Base-by-base conservation (phyloP, 1,139 yeast species). In the Meyerozyma athensensis region DNA sequence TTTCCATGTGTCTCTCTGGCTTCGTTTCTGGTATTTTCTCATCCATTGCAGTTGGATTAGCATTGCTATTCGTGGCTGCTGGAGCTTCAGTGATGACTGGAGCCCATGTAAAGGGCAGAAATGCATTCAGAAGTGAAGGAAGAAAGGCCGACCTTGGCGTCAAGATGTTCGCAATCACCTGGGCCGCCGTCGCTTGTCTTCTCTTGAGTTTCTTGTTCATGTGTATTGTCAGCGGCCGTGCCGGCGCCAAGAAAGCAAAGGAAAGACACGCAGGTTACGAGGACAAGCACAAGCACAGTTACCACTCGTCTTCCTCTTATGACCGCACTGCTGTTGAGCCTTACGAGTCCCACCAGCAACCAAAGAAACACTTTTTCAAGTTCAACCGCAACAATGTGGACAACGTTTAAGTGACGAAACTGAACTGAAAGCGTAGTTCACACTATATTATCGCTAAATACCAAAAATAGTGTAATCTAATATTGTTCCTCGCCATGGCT, bases 71-170 rank as follows among this genome's bases (percentile, higher is more conserved):
- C 55, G 62, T 72, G 10, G 53, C 72, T 19, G 57, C 79, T 21
- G 79, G 85, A 14, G 78, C 89, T n/a, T 60, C 77, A 30, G 61
- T 82, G 42, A 58, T 74, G 35, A 84, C 95, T 6, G 84, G 86
- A 21, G 76, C 74, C 31, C 81, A 69, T 54, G 85, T 77, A 20
- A 70, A 69, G 56, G 92, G 86, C 26, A 72, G 76, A 46, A 61
- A 72, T 46, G 68, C 69, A 13, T 84, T 84, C 61, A 63, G 61
- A 30, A 52, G 65, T 40, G 67, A 63, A 26, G 80, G 79, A 32
- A 52, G 58, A 37, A 37, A 44, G 16, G 74, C 92, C 9, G 54
- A 50, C 10, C 49, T 86, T 35, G 89, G 89, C 26, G 68, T 67
- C 26, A 74, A 74, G 44, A 62, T 77, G 58, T 67, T 81, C 56